Evolutionary conservation across 345 rosid genomes (phyloP), one percentile per base, ranked within the genome.

Genomic region (Sonneratia alba): DNA sequence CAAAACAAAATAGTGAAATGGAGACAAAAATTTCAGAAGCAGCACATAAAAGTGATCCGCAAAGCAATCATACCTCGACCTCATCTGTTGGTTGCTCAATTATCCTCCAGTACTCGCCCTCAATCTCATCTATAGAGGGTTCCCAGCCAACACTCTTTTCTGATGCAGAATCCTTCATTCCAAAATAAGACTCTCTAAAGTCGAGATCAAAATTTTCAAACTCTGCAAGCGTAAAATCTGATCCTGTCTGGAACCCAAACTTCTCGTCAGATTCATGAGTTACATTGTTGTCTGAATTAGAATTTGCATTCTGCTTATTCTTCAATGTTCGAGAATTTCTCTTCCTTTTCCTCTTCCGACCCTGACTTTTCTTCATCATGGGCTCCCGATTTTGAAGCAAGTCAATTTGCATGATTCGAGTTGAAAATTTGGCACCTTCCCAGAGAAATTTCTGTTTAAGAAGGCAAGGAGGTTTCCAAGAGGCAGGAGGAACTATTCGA

Each of bases 21-120:
- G 64, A 9, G 13, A 59, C 66, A 72, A 27, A 71, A 67, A 53
- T 73, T 70, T 37, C 71, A 36, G 63, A 57, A 57, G 6, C 63
- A 57, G 13, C 63, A n/a, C 34, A 22, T 57, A n/a, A 57, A 55
- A 21, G 3, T 18, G 36, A 61, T 10, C 3, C 10, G 15, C 6
- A 34, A 62, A 62, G 19, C 18, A 11, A 24, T 22, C 83, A 77
- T 77, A 90, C 99, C 97, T 95, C 97, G 61, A 95, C 97, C 78
- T 95, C 97, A 69, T 89, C 96, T 4, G 92, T 90, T 51, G 96
- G 85, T 72, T 82, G 92, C 84, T 95, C 99, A 68, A 95, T 83
- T 77, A 95, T 90, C 72, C 99, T 86, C 99, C 99, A 95, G 77
- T 87, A 95, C 80, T 95, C 99, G 67, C 97, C 99, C 86, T 95